Percentiles rank a stretch among this genome's conserved stretches.
phyloP scores from a whole-genome alignment of 495 filamentous ascomycete genomes.

The Penicillium goetzii region DNA sequence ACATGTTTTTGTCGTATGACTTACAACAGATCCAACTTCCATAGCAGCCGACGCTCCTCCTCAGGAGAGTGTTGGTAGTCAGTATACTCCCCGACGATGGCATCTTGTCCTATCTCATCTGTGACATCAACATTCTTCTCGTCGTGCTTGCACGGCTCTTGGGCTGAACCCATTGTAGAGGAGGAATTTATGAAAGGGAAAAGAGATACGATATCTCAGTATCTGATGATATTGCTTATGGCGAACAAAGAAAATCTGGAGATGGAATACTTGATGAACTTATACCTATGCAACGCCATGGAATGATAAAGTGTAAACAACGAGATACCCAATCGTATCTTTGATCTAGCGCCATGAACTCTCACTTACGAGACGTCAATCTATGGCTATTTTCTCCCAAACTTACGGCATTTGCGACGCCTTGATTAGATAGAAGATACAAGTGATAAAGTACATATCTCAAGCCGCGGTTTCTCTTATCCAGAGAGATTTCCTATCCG shows the following conservation, averaged over 20 bases:
- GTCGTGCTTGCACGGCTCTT: background rate
- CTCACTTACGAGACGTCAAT: background rate
- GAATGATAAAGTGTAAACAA: background rate
- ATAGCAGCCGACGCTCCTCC: background rate
- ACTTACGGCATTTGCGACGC: background rate
- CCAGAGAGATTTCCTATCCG: background rate
- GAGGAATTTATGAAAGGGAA: background rate
- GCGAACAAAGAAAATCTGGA: no score
- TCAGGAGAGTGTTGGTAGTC: conserved; percentile 6
- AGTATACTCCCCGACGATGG: background rate
- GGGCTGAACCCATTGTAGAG: background rate
- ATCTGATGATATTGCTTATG: background rate
- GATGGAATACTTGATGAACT: background rate
- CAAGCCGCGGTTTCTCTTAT: background rate
- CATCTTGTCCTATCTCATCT: background rate
- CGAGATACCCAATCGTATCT: background rate
- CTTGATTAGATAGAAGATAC: background rate
- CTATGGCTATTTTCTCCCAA: background rate
- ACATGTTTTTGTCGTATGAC: background rate
- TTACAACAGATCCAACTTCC: conserved; percentile 10
- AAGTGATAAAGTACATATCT: background rate
- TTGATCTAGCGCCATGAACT: background rate
- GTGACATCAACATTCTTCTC: background rate
- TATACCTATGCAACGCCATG: background rate
- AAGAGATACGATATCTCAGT: background rate